These are phyloP conservation scores for Psilocybe sp. DNA, from an alignment of 768 basidiomycete genomes.

Conservation along the genomic window DNA sequence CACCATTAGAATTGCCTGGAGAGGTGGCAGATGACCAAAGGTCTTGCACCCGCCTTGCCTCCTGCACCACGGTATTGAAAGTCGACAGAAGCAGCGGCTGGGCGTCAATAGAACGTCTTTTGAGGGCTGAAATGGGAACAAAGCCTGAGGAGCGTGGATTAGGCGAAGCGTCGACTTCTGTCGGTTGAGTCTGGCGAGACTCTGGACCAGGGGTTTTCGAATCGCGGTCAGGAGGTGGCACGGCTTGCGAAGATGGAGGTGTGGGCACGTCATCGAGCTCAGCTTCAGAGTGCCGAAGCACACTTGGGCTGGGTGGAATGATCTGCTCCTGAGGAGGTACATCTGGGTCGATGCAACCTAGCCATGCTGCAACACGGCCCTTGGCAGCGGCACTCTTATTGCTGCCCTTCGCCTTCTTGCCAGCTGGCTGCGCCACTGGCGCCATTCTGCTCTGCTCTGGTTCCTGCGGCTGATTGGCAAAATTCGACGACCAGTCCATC, in stretches of 20 bases:
- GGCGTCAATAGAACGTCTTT: constrained; percentile 31
- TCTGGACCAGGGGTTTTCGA: constrained; percentile 5
- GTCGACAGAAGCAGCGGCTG: constrained; percentile 10
- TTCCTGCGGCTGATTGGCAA: constrained; percentile 11
- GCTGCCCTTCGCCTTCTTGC: constrained; percentile 23
- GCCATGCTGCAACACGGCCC: constrained; percentile 76
- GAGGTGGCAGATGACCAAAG: constrained; percentile 30
- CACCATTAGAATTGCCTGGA: constrained; percentile 2
- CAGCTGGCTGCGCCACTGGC: constrained; percentile 20
- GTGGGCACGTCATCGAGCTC: constrained; percentile 5
- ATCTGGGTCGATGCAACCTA: constrained; percentile 63
- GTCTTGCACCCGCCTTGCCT: constrained; percentile 35
- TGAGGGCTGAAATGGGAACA: constrained; percentile 58
- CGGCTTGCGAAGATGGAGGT: not conserved
- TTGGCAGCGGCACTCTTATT: constrained; percentile 46
- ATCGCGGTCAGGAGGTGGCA: not conserved
- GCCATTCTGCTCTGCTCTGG: constrained; percentile 23
- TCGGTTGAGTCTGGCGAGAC: constrained; percentile 1
- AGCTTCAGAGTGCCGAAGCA: constrained; percentile 13
- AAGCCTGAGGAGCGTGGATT: constrained; percentile 80
- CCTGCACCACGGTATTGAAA: constrained; percentile 30
- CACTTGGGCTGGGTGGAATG: constrained; percentile 38
- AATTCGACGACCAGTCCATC: not conserved
- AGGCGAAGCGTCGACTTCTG: constrained; percentile 37
- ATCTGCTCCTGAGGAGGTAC: constrained; percentile 50